Percentiles rank a stretch among this genome's conserved stretches.
Evolutionary conservation across 768 basidiomycete genomes (phyloP).

Genomic region (Suillus luteus): DNA sequence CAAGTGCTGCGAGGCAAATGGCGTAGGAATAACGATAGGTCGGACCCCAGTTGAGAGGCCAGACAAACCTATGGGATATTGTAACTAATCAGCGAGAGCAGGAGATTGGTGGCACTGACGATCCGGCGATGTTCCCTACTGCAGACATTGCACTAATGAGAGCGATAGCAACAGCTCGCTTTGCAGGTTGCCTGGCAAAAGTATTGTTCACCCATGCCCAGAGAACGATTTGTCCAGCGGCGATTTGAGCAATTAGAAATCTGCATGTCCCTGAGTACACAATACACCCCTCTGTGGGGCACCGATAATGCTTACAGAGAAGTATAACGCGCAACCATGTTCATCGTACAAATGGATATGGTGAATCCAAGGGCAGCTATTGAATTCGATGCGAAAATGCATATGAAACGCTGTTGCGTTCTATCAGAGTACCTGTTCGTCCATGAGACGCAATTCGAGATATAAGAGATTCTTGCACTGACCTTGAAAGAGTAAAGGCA

Average conservation of each 20-base stretch:
- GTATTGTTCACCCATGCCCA: conserved; percentile 45
- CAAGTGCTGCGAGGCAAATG: conserved; percentile 64
- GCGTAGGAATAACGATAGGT: conserved; percentile 66
- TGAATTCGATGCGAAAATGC: conserved; percentile 52
- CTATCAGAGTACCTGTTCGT: conserved; percentile 64
- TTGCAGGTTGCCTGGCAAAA: conserved; percentile 78
- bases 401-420: conserved; percentile 65
- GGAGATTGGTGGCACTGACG: conserved; percentile 46
- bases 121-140: conserved; percentile 78
- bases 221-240: conserved; percentile 67
- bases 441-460: conserved; percentile 6
- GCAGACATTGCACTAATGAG: conserved; percentile 77
- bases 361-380: conserved; percentile 66
- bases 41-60: conserved; percentile 67
- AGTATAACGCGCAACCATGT: conserved; percentile 59
- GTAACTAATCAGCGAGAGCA: conserved; percentile 3
- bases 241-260: conserved; percentile 72
- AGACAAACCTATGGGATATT: conserved; percentile 47
- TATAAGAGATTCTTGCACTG: not conserved
- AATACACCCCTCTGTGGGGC: not conserved
- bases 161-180: conserved; percentile 82
- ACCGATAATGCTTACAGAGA: conserved; percentile 45
- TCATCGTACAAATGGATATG: conserved; percentile 61
- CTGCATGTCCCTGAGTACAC: conserved; percentile 32
- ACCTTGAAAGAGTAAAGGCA: conserved; percentile 29